A percentile compares a stretch with the other conserved stretches of the same genome.
Evolutionary conservation across 371 early-diverging fungal species (phyloP).

Genomic region (Apophysomyces trapeziformis): DNA sequence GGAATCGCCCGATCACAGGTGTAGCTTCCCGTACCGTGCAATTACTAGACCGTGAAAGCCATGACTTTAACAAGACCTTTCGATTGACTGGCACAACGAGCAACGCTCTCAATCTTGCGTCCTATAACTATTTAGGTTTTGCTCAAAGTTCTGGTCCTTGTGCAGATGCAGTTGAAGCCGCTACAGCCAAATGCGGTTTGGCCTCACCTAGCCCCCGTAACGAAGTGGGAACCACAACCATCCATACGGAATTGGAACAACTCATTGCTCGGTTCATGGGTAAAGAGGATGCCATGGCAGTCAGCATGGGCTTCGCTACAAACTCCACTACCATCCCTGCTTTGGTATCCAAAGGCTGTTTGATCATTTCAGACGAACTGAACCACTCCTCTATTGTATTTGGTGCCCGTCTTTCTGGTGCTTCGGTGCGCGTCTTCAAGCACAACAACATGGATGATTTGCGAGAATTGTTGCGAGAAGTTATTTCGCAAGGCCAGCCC

Average conservation of each 20-base stretch:
- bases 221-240: constrained; percentile 74
- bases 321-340: constrained; percentile 98
- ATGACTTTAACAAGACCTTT: constrained; percentile 89
- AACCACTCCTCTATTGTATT: constrained; percentile 98
- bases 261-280: constrained; percentile 89
- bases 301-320: constrained; percentile 85
- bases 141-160: constrained; percentile 92
- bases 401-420: constrained; percentile 95
- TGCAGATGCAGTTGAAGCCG: constrained; percentile 89
- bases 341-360: constrained; percentile 86
- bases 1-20: constrained; percentile 96
- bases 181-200: constrained; percentile 69
- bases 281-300: constrained; percentile 48
- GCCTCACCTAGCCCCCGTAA: constrained; percentile 69
- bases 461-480: constrained; percentile 86
- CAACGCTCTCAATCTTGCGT: constrained; percentile 93
- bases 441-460: constrained; percentile 92
- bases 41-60: constrained; percentile 83
- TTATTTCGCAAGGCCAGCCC: constrained; percentile 99
- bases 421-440: constrained; percentile 94
- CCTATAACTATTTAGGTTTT: constrained; percentile 99
- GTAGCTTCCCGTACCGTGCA: constrained; percentile 93
- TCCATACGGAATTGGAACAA: constrained; percentile 86
- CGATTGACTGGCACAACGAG: constrained; percentile 83
- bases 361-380: constrained; percentile 97